phyloP scores from a whole-genome alignment of 2,329 filamentous ascomycete genomes.

The Ophiostoma sp. region DNA sequence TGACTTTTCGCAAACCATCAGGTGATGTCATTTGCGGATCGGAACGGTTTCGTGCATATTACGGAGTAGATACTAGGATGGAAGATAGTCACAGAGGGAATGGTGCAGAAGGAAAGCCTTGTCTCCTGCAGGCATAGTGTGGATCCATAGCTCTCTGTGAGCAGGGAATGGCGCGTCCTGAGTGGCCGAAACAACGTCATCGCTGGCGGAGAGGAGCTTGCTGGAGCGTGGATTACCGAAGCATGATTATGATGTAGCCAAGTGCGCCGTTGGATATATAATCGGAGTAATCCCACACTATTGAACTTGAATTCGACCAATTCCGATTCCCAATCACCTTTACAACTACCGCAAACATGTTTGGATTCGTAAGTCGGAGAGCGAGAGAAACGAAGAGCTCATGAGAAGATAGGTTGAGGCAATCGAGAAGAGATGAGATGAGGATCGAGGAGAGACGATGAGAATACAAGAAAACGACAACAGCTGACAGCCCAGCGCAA shows the following conservation, averaged over 20 bases:
- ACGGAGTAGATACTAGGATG: background rate
- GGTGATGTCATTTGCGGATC: background rate
- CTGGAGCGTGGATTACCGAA: conserved; percentile 11
- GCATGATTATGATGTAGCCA: conserved; percentile 3
- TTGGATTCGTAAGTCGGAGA: background rate
- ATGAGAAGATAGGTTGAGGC: background rate
- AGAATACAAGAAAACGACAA: background rate
- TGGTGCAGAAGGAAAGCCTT: background rate
- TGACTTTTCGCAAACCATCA: background rate
- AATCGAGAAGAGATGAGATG: background rate
- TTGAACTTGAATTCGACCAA: background rate
- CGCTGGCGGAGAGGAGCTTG: conserved; percentile 4
- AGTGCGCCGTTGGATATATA: background rate
- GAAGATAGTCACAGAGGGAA: background rate
- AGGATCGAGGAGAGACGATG: no score
- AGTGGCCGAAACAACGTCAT: conserved; percentile 8
- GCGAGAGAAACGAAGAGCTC: background rate
- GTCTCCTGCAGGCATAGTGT: background rate
- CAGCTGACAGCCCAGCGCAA: conserved; percentile 52
- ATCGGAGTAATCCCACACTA: no score
- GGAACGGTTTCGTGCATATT: background rate
- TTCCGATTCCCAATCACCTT: background rate
- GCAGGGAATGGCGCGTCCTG: conserved; percentile 8
- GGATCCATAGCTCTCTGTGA: background rate
- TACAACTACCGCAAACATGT: background rate